These are phyloP conservation scores for Diaporthe sp. DNA, from an alignment of 2,329 filamentous ascomycete species.

Conservation along the genomic window DNA sequence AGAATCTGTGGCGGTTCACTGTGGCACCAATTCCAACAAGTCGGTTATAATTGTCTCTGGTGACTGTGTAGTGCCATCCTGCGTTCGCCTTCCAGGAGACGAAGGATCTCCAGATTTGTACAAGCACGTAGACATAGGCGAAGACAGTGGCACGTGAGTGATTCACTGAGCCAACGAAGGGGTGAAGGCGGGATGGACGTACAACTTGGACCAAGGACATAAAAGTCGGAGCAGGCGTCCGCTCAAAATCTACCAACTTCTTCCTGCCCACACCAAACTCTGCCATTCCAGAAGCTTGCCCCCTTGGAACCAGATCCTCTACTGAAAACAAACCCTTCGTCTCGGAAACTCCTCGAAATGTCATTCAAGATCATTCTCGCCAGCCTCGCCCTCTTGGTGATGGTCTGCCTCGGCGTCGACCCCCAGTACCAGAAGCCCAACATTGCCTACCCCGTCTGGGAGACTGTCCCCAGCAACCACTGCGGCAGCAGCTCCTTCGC, in stretches of 20 bases:
- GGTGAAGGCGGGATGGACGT: too few relatives aligned
- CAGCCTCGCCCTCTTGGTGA: neutral
- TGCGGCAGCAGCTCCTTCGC: conserved; percentile 24
- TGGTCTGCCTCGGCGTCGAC: neutral
- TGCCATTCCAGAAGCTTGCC: neutral
- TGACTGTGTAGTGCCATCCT: neutral
- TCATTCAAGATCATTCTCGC: neutral
- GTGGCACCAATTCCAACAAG: too few relatives aligned
- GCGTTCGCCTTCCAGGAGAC: neutral
- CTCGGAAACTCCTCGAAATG: neutral
- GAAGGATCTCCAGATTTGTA: neutral
- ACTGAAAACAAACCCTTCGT: neutral
- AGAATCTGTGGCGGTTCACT: neutral
- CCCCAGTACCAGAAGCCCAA: conserved; percentile 29
- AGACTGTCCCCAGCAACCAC: neutral
- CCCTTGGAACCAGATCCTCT: neutral
- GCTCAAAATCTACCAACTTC: neutral
- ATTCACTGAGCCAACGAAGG: neutral
- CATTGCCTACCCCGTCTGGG: neutral
- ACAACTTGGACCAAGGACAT: neutral
- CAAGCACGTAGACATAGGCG: neutral
- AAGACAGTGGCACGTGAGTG: neutral
- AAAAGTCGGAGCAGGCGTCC: neutral
- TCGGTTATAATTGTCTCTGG: neutral
- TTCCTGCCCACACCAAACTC: neutral